These are phyloP conservation scores for Stagonosporopsis tanaceti DNA, from an alignment of 2,329 filamentous ascomycete species.

Conservation along the genomic window DNA sequence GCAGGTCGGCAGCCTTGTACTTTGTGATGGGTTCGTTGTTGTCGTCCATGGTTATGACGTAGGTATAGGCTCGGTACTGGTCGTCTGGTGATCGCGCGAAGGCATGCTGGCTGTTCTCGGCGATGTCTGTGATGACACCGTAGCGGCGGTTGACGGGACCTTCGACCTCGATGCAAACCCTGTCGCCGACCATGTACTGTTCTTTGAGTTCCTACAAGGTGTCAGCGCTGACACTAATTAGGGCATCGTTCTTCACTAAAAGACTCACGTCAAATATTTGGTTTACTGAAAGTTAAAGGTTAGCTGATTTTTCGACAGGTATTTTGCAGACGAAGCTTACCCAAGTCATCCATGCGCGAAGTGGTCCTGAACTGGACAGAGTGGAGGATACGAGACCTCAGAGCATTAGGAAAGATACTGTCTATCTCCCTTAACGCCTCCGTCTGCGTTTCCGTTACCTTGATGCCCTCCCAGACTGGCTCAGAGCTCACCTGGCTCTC, in stretches of 20 bases:
- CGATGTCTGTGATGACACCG: slow-evolving; percentile 43
- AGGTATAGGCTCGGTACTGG: slow-evolving; percentile 41
- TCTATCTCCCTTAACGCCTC: slow-evolving; percentile 86
- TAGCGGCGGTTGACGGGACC: slow-evolving; percentile 30
- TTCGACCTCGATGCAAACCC: slow-evolving; percentile 46
- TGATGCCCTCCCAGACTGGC: slow-evolving; percentile 34
- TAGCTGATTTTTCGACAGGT: slow-evolving; percentile 36
- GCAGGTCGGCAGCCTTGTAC: slow-evolving; percentile 66
- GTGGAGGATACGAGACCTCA: slow-evolving; percentile 89
- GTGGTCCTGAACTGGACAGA: slow-evolving; percentile 90
- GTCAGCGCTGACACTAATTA: slow-evolving; percentile 7
- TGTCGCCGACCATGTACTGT: slow-evolving; percentile 43
- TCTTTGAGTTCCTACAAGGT: slow-evolving; percentile 45
- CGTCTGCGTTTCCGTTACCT: slow-evolving; percentile 50
- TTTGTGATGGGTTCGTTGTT: slow-evolving; percentile 57
- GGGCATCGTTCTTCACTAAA: background rate
- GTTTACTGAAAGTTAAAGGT: slow-evolving; percentile 37
- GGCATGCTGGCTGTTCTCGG: slow-evolving; percentile 41
- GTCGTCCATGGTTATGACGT: slow-evolving; percentile 44
- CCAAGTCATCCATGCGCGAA: slow-evolving; percentile 81
- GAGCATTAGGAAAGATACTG: slow-evolving; percentile 85
- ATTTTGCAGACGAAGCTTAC: slow-evolving; percentile 50
- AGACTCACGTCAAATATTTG: slow-evolving; percentile 41
- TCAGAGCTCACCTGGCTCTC: slow-evolving; percentile 79
- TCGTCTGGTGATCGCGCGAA: slow-evolving; percentile 39